Conservation (phyloP, 1,284 basidiomycete species). For the Boletus putidus region DNA sequence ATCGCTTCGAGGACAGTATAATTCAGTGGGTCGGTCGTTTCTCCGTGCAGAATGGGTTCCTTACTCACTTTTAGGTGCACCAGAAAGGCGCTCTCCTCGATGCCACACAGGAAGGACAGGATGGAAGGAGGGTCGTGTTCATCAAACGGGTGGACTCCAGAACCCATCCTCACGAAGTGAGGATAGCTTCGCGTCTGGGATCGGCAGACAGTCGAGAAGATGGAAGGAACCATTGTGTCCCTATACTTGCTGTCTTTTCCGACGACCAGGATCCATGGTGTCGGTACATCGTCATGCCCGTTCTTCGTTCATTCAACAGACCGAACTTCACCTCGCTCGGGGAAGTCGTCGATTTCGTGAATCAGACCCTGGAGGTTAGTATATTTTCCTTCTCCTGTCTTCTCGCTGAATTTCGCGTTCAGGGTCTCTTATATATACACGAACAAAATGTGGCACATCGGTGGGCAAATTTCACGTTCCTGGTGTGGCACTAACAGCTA, state of each 20-base stretch:
- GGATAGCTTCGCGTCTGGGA: slow-evolving; percentile 15
- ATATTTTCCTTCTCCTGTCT: background rate
- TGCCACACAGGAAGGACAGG: slow-evolving; percentile 1
- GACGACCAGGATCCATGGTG: slow-evolving; percentile 10
- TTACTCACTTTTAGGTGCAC: background rate
- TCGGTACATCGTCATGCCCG: slow-evolving; percentile 38
- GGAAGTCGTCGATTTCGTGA: slow-evolving; percentile 38
- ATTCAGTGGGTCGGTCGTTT: slow-evolving; percentile 1
- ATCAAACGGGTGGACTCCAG: slow-evolving; percentile 8
- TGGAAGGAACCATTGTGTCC: slow-evolving; percentile 8
- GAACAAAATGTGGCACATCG: slow-evolving; percentile 31
- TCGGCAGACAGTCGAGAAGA: background rate
- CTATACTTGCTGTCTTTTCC: background rate
- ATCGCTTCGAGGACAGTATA: slow-evolving; percentile 9
- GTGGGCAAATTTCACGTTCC: background rate
- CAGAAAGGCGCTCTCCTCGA: slow-evolving; percentile 8
- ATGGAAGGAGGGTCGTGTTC: slow-evolving; percentile 10
- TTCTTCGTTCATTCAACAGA: slow-evolving; percentile 30
- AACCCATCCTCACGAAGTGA: slow-evolving; percentile 4
- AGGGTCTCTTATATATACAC: slow-evolving; percentile 40
- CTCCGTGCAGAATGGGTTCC: background rate
- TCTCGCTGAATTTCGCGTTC: background rate
- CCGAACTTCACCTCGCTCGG: slow-evolving; percentile 36
- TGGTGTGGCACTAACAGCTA: background rate
- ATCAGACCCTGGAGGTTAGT: slow-evolving; percentile 39